Base-by-base conservation (phyloP, 73 alveolate genomes). In the Paramecium pentaurelia region DNA sequence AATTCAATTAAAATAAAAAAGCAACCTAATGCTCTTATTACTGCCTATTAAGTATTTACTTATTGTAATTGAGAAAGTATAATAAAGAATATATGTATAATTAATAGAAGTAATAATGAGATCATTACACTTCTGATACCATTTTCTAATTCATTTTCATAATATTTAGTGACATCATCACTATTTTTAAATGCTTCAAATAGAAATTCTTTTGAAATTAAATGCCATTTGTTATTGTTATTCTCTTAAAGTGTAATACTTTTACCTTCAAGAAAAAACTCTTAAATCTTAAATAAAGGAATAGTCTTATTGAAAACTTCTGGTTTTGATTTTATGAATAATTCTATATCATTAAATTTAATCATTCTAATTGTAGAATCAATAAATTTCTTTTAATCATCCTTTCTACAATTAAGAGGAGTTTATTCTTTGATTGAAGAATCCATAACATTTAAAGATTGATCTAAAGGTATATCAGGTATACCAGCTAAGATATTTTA, bases 281-380 rank as follows among this genome's bases (percentile, higher is more conserved):
- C 91, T 49, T 80, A n/a, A 9, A 80, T 49, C 6, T 80, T 80
- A 80, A 80, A 45, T 44, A 80, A 25, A 1, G 91, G 91, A 44
- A 80, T 80, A n/a, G 71, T 80, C 30, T 80, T 47, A 80, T 80
- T 80, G 20, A 42, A 42, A 3, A 80, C 47, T 18, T 49, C 77
- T 27, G 91, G 73, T 20, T 80, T 80, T 0, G 58, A 25, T 27
- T 80, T 80, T 11, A 80, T 80, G 16, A 42, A 42, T 40, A 80
- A 47, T 27, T 80, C 91, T 44, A 80, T 44, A 80, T 80, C 91
- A 42, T 44, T 44, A 80, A 80, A 80, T 25, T 80, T 80, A 4
- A 80, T 80, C 37, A 73, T 37, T n/a, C 87, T 32, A 80, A 80
- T 80, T 5, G 49, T 80, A 27, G 42, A 20, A 38, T 80, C 75